Evolutionary conservation across 345 rosid species (phyloP).

Genomic region (Eucalyptus guilfoylei): DNA sequence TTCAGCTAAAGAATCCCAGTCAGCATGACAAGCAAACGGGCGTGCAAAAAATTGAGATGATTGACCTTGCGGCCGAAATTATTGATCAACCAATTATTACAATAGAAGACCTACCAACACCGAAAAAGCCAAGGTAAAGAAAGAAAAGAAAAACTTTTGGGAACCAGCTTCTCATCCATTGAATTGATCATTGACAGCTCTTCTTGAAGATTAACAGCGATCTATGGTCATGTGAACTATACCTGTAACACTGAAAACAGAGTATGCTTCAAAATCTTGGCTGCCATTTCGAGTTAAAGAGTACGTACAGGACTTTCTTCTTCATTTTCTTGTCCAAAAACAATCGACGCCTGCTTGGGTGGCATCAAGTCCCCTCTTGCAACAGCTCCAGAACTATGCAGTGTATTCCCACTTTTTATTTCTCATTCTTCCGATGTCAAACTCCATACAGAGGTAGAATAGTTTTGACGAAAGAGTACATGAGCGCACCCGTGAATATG

Average conservation of each 20-base stretch:
- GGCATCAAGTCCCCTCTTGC: background rate
- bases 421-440: constrained; percentile 6
- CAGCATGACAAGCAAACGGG: background rate
- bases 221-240: background rate
- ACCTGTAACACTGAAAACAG: background rate
- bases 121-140: background rate
- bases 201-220: background rate
- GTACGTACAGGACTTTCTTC: background rate
- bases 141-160: background rate
- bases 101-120: background rate
- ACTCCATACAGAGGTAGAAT: constrained; percentile 65
- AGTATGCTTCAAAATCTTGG: background rate
- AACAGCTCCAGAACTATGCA: background rate
- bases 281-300: background rate
- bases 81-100: background rate
- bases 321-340: background rate
- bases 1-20: background rate
- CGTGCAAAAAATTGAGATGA: background rate
- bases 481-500: constrained; percentile 90
- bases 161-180: background rate
- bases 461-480: constrained; percentile 71
- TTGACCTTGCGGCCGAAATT: background rate
- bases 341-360: background rate
- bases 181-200: background rate
- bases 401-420: background rate